Evolutionary conservation across 257 asterid genomes (phyloP).

Genomic region (Nicotiana paniculata): DNA sequence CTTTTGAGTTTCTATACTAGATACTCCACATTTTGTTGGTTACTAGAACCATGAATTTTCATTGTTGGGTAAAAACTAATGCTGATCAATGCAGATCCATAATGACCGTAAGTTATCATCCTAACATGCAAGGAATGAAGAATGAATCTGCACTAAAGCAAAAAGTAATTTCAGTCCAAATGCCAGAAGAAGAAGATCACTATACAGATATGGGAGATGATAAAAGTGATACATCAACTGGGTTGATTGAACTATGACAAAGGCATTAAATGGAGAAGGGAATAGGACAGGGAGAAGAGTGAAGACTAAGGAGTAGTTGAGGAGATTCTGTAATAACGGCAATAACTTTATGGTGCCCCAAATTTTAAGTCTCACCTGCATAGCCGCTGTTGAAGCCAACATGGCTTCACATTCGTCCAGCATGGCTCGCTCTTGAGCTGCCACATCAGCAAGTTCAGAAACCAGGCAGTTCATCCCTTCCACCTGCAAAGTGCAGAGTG

Average conservation of each 20-base stretch:
- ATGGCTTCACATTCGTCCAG: constrained; percentile 67
- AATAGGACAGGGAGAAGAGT: not conserved
- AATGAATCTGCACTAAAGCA: not conserved
- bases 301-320: not conserved
- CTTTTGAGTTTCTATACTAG: not conserved
- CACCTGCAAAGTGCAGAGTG: constrained; percentile 35
- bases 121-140: not conserved
- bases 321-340: not conserved
- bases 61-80: not conserved
- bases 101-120: not conserved
- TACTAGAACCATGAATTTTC: not conserved
- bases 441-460: constrained; percentile 76
- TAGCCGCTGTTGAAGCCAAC: constrained; percentile 50
- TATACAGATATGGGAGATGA: not conserved
- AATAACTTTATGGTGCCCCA: not conserved
- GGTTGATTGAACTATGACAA: not conserved
- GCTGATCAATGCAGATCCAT: not conserved
- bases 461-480: constrained; percentile 61
- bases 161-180: not conserved
- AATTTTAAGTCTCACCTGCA: constrained; percentile 50
- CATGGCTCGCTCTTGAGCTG: constrained; percentile 73
- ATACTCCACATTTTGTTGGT: not conserved
- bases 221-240: not conserved
- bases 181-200: not conserved
- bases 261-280: not conserved